Base-by-base conservation (phyloP, 345 rosid genomes). In the Ricinus communis region DNA sequence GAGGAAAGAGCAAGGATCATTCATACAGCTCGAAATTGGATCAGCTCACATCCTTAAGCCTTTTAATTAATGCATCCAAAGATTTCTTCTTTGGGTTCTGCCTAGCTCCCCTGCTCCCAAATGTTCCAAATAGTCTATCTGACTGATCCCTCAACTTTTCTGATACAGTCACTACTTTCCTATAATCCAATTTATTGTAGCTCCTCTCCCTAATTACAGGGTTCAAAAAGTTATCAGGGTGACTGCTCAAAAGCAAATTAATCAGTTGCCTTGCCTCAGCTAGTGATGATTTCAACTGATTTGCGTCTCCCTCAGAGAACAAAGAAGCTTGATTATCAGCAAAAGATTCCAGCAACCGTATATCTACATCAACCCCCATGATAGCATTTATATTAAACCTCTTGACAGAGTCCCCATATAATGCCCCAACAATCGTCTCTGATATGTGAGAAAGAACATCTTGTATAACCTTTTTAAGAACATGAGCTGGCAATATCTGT, bases 31-130 rank as follows among this genome's bases (percentile, higher is more conserved):
- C 70, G 5, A 41, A 38, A 21, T 12, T 5, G 50, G 66, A 83
- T 85, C 82, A 95, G 91, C 81, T 95, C 66, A 80, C 96, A 46
- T 95, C 98, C 85, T 79, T 93, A 80, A 95, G 91, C 78, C 91
- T 85, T 84, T 85, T 95, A 68, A 95, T 95, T 79, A 92, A 82
- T 13, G 91, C 72, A 78, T 95, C 98, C 71, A 95, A 81, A 8
- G 99, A 95, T 81, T 95, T 93, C 87, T 89, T 93, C 84, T 91
- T 95, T 0, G 98, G 89, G 65, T 93, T 95, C 78, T 84, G 91
- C 84, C 80, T 87, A 70, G 90, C 79, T 73, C 93, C 97, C 81
- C 99, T 87, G 71, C 87, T 85, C 51, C 97, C 97, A 73, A 95
- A 95, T 33, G 97, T 88, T 58, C 97, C 94, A 68, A 95, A 95